Evolutionary conservation across 2,329 filamentous ascomycete genomes (phyloP).

Genomic region (Albophoma yamanashiensis): DNA sequence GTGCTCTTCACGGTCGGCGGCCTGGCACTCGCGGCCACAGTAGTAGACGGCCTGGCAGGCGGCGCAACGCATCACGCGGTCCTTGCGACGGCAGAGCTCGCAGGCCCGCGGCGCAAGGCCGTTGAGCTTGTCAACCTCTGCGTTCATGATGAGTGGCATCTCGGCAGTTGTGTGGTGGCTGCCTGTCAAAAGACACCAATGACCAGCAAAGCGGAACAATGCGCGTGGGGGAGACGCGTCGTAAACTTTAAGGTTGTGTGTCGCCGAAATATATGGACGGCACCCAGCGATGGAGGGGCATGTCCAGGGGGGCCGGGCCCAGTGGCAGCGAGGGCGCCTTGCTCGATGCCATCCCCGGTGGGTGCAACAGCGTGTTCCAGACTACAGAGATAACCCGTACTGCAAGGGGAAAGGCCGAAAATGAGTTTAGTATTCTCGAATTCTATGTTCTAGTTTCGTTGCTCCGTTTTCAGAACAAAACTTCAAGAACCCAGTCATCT

Average conservation of each 20-base stretch:
- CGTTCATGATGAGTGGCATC: background rate
- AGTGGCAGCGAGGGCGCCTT: too few relatives aligned
- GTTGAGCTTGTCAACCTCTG: background rate
- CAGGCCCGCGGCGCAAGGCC: constrained; percentile 5
- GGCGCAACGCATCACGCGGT: constrained; percentile 2
- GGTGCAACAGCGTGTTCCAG: too few relatives aligned
- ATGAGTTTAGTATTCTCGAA: too few relatives aligned
- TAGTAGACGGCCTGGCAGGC: constrained; percentile 5
- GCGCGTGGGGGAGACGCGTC: background rate
- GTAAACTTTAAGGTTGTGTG: background rate
- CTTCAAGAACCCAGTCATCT: too few relatives aligned
- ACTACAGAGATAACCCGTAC: too few relatives aligned
- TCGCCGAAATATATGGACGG: background rate
- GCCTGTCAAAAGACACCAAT: background rate
- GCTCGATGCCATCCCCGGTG: too few relatives aligned
- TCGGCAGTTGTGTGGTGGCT: background rate
- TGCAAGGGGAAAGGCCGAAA: too few relatives aligned
- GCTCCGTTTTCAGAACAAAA: too few relatives aligned
- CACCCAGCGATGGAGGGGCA: too few relatives aligned
- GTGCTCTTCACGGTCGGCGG: background rate
- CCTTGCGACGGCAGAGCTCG: constrained; percentile 6
- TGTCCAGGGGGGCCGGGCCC: too few relatives aligned
- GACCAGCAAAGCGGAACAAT: background rate
- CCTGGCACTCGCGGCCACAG: constrained; percentile 2
- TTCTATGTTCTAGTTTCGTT: too few relatives aligned